Evolutionary conservation across 1,284 basidiomycete species (phyloP).

Genomic region (Irpex sp.): DNA sequence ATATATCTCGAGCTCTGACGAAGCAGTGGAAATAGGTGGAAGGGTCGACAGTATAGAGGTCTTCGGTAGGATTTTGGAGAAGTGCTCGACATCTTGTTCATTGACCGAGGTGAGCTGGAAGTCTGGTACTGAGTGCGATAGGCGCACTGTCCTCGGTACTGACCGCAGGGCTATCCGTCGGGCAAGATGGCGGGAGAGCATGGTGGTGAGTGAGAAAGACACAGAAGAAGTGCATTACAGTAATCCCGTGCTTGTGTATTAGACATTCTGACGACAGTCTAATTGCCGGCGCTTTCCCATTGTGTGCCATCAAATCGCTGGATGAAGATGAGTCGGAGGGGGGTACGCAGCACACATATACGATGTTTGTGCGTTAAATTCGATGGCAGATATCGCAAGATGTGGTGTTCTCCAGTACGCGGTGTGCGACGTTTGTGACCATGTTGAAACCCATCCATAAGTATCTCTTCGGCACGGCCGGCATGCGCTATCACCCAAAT

Average conservation of each 20-base stretch:
- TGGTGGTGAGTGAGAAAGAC: background rate
- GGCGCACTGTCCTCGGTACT: conserved; percentile 2
- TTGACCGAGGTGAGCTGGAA: conserved; percentile 43
- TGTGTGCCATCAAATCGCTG: too few species aligned
- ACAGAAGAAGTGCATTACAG: background rate
- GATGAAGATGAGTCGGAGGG: too few species aligned
- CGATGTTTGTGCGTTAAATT: too few species aligned
- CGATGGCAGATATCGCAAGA: too few species aligned
- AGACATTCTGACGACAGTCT: background rate
- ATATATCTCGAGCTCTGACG: conserved; percentile 75
- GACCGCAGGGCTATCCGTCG: conserved; percentile 6
- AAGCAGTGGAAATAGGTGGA: conserved; percentile 39
- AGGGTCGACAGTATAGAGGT: conserved; percentile 66
- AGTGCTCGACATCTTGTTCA: conserved; percentile 57
- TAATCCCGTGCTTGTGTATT: background rate
- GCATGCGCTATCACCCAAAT: background rate
- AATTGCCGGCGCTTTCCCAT: background rate
- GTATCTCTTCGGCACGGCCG: background rate
- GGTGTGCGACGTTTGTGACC: too few species aligned
- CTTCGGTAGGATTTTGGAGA: conserved; percentile 55
- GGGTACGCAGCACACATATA: too few species aligned
- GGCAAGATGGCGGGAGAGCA: conserved; percentile 7
- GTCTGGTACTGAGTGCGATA: conserved; percentile 19
- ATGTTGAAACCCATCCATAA: background rate
- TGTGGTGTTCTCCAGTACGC: too few species aligned